phyloP scores from a whole-genome alignment of 2,329 filamentous ascomycete genomes.

The Venturia oleaginea region DNA sequence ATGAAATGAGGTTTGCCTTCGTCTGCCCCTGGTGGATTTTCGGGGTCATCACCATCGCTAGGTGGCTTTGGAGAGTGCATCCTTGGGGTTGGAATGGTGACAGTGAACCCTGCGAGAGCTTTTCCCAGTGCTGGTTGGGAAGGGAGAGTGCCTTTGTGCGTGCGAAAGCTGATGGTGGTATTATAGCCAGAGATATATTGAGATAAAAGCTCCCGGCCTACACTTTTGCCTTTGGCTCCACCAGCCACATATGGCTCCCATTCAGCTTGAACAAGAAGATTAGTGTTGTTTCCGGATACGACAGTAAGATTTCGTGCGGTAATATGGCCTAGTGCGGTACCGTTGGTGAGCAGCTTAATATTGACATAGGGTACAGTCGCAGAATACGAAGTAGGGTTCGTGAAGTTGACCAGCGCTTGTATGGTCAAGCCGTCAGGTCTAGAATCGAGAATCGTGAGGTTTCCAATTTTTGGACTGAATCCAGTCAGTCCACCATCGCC shows the following conservation, averaged over 20 bases:
- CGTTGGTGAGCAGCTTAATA: constrained; percentile 66
- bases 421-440: constrained; percentile 62
- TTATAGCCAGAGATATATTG: constrained; percentile 82
- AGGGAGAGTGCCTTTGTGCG: constrained; percentile 66
- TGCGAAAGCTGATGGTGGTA: constrained; percentile 64
- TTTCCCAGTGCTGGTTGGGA: constrained; percentile 61
- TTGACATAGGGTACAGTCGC: constrained; percentile 73
- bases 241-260: constrained; percentile 64
- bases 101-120: constrained; percentile 60
- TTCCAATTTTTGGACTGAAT: constrained; percentile 55
- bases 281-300: constrained; percentile 60
- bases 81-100: constrained; percentile 63
- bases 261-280: constrained; percentile 55
- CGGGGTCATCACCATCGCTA: constrained; percentile 29
- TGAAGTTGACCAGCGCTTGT: constrained; percentile 67
- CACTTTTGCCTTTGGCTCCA: constrained; percentile 50
- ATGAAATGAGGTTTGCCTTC: constrained; percentile 59
- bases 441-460: constrained; percentile 64
- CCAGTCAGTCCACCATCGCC: constrained; percentile 28
- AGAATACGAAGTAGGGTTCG: constrained; percentile 82
- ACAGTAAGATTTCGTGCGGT: constrained; percentile 56
- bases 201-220: constrained; percentile 67
- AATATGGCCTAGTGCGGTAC: constrained; percentile 65
- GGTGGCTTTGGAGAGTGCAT: constrained; percentile 45
- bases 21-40: constrained; percentile 41